Evolutionary conservation across 2,329 filamentous ascomycete genomes (phyloP), one percentile per base, ranked within the genome.

Genomic region (Pyrenophora teres): DNA sequence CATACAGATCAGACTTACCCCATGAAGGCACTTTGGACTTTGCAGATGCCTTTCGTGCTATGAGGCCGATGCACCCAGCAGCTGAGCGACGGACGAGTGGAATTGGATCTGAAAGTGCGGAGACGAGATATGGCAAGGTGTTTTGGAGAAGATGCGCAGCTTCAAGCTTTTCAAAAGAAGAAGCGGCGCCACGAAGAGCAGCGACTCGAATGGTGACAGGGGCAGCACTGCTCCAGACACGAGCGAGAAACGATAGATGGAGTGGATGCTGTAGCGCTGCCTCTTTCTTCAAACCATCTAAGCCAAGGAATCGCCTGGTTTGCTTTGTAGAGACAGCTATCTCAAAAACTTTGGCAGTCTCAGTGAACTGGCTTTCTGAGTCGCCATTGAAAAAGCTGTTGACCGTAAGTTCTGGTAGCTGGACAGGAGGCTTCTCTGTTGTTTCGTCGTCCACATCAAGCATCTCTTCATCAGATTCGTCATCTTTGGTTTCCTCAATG

Each of bases 111-210:
- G 84, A 80, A 15, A 97, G 81, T 18, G 88, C 89, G 32, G 83
- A 79, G 39, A 97, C 76, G 27, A 87, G 78, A 74, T 96, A 97
- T 2, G 93, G 93, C n/a, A 96, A 69, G 15, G 97, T 71, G 9
- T 85, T 83, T 69, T 97, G 93, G 41, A 92, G 80, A 68, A 96
- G 89, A 6, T 83, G 67, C 16, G 77, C 76, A 18, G 68, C 71
- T 46, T 77, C 78, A 5, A 56, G 35, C 19, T 63, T 51, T 40
- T 63, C 64, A 12, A 74, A 46, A 4, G 60, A 50, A 15, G 56
- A 52, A 4, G 56, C 55, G 3, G 67, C 81, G 65, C 85, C 80
- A 35, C 86, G 84, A 41, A 96, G 74, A 9, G 92, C 90, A 7
- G 86, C 82, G 47, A 83, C 80, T 56, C 89, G 85, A 3, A 86